These are phyloP conservation scores for Cornus suecica DNA, from an alignment of 148 eudicot genomes.

Conservation along the genomic window DNA sequence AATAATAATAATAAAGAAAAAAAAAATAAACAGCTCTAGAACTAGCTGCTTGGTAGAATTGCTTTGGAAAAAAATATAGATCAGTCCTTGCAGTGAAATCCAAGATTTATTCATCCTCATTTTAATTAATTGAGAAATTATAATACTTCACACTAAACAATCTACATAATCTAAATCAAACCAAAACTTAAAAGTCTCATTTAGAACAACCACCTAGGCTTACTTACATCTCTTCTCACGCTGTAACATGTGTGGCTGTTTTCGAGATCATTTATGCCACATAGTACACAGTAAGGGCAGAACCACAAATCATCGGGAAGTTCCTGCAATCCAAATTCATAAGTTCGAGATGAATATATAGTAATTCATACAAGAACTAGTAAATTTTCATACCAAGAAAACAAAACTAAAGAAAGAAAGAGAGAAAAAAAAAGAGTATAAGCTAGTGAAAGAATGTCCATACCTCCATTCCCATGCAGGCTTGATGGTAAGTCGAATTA, in stretches of 20 bases:
- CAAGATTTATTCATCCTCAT: background rate
- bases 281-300: slow-evolving; percentile 53
- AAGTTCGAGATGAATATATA: background rate
- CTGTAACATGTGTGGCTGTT: slow-evolving; percentile 26
- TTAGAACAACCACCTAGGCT: background rate
- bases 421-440: background rate
- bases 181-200: background rate
- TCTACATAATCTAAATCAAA: background rate
- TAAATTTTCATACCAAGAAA: too few species aligned
- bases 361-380: background rate
- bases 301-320: slow-evolving; percentile 40
- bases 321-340: slow-evolving; percentile 26
- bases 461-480: slow-evolving; percentile 48
- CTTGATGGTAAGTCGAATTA: slow-evolving; percentile 48
- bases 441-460: slow-evolving; percentile 5
- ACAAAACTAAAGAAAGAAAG: too few species aligned
- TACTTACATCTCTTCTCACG: slow-evolving; percentile 50
- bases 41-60: too few species aligned
- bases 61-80: too few species aligned
- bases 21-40: too few species aligned
- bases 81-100: too few species aligned
- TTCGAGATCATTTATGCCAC: slow-evolving; percentile 12
- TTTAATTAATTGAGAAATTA: too few species aligned
- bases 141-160: background rate
- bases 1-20: too few species aligned